Evolutionary conservation across 768 basidiomycete species (phyloP), one percentile per base, ranked within the genome.

Genomic region (Trichaptum fuscoviolaceum): DNA sequence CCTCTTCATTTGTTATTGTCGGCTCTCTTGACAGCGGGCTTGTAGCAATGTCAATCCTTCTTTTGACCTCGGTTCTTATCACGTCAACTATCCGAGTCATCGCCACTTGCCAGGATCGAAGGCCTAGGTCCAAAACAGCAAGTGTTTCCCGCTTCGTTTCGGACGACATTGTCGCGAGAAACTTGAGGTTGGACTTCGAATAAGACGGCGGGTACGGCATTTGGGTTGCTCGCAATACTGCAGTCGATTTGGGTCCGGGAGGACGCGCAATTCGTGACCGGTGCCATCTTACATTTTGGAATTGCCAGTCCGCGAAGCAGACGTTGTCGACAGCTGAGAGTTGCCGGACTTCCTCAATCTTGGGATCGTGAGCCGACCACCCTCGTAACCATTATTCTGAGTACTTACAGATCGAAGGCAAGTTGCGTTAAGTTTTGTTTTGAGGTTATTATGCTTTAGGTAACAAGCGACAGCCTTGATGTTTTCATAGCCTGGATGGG

Each of bases 381-480:
- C 52, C 35, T 34, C 58, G 26, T 12, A 63, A 58, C 27, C 60
- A 25, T 27, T 60, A 58, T 15, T 10, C 15, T 35, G 24, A 24
- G 63, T 6, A 71, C 75, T 65, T 66, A 83, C 85, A 73, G 74
- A 71, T 62, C 82, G 78, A 63, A 84, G 78, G 52, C 80, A 76
- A 15, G 76, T 75, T 24, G 80, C 80, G 65, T 84, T 74, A 52
- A 84, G 64, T 58, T 77, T 79, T 0, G 81, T 78, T 69, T 76
- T 74, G 70, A 84, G 69, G 5, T 75, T 69, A 64, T 81, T 77
- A 26, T 71, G 70, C 52, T 71, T 77, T 71, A 86, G 79, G 70
- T 82, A 86, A 23, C 74, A 75, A 15, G 78, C 71, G 24, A 79
- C 83, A 0, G 82, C 74, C 65, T 82, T 82, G 34, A 87, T 81